A percentile compares a stretch with the other conserved stretches of the same genome.
Evolutionary conservation across 2,329 filamentous ascomycete genomes (phyloP).

Genomic region (Talaromyces sp.): DNA sequence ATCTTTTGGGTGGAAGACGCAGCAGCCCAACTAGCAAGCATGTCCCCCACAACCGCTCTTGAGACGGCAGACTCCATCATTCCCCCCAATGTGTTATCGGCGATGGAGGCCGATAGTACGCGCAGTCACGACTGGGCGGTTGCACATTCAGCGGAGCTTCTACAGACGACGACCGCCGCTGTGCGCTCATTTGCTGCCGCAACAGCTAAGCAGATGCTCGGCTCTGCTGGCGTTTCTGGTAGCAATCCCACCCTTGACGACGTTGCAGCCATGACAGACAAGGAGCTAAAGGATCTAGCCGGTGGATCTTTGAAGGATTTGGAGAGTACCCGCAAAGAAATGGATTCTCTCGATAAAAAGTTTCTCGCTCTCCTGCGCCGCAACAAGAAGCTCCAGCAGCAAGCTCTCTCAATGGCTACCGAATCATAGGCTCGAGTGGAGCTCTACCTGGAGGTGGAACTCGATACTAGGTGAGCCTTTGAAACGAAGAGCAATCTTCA

Average conservation of each 20-base stretch:
- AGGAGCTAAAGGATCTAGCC: slow-evolving; percentile 44
- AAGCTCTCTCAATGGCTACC: slow-evolving; percentile 36
- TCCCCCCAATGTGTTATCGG: slow-evolving; percentile 42
- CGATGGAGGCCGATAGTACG: slow-evolving; percentile 43
- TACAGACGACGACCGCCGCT: slow-evolving; percentile 38
- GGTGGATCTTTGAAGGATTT: slow-evolving; percentile 62
- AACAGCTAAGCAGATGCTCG: slow-evolving; percentile 42
- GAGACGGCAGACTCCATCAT: slow-evolving; percentile 28
- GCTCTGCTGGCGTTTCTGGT: slow-evolving; percentile 34
- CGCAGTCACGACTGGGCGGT: slow-evolving; percentile 43
- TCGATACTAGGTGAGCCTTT: too few species aligned
- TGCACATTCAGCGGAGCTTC: slow-evolving; percentile 38
- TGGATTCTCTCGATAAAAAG: slow-evolving; percentile 54
- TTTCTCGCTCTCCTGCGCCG: slow-evolving; percentile 43
- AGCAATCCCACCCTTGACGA: slow-evolving; percentile 42
- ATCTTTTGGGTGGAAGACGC: slow-evolving; percentile 48
- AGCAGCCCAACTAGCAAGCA: slow-evolving; percentile 28
- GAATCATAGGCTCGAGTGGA: too few species aligned
- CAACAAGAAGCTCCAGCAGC: slow-evolving; percentile 48
- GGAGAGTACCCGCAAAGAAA: slow-evolving; percentile 70
- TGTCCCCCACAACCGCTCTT: slow-evolving; percentile 25
- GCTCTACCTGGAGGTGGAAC: too few species aligned
- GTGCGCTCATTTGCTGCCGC: slow-evolving; percentile 40
- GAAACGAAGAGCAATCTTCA: too few species aligned
- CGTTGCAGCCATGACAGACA: slow-evolving; percentile 45